Evolutionary conservation across 805 yeast species (phyloP).

Genomic region (Ogataea nonfermentans): DNA sequence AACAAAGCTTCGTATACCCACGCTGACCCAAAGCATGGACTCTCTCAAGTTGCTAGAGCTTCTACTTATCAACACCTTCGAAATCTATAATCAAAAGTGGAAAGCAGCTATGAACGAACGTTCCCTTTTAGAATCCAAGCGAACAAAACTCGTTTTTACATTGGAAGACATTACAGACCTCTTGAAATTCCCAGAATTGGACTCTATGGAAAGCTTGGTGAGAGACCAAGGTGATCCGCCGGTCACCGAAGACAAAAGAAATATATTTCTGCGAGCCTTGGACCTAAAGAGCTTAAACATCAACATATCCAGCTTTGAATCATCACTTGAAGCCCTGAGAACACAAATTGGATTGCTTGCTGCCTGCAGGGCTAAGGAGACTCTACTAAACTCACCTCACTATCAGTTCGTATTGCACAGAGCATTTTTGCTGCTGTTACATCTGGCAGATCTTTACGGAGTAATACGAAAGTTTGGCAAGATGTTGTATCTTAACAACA

Average conservation of each 20-base stretch:
- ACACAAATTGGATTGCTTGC: conserved; percentile 22
- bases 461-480: conserved; percentile 47
- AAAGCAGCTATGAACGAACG: conserved; percentile 28
- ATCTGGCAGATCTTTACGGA: conserved; percentile 50
- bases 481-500: conserved; percentile 44
- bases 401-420: conserved; percentile 39
- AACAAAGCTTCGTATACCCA: conserved; percentile 32
- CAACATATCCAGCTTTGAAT: conserved; percentile 30
- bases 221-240: conserved; percentile 6
- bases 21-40: conserved; percentile 28
- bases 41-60: conserved; percentile 28
- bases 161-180: conserved; percentile 21
- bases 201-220: conserved; percentile 10
- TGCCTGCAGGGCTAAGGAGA: conserved; percentile 23
- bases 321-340: conserved; percentile 31
- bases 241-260: conserved; percentile 23
- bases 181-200: conserved; percentile 20
- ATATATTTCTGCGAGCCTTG: conserved; percentile 18
- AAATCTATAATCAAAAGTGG: conserved; percentile 28
- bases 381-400: conserved; percentile 24
- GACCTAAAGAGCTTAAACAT: conserved; percentile 26
- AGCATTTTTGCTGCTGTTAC: conserved; percentile 38
- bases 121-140: conserved; percentile 3
- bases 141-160: conserved; percentile 15
- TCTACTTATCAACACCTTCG: conserved; percentile 30